These are phyloP conservation scores for Cercophora samala DNA, from an alignment of 495 filamentous ascomycete genomes.

Conservation along the genomic window DNA sequence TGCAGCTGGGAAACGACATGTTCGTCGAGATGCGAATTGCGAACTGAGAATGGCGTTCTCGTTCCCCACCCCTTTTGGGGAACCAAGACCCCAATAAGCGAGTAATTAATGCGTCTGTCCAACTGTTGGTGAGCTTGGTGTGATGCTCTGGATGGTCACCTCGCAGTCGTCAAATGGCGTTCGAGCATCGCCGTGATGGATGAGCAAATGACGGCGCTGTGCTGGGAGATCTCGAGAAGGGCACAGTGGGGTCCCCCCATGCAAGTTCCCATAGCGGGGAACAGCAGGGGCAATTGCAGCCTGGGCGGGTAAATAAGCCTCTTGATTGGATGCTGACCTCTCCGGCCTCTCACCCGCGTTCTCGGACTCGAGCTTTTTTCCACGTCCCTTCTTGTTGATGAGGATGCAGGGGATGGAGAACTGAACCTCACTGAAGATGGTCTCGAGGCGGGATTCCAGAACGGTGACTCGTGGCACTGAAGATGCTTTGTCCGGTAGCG, in stretches of 20 bases:
- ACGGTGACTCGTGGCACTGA: not conserved
- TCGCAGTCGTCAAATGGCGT: slow-evolving; percentile 16
- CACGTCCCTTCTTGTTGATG: not conserved
- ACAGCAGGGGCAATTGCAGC: slow-evolving; percentile 8
- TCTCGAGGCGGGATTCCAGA: slow-evolving; percentile 7
- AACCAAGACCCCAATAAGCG: slow-evolving; percentile 5
- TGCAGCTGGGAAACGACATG: slow-evolving; percentile 2
- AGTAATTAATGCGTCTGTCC: slow-evolving; percentile 12
- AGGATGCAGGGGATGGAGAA: not conserved
- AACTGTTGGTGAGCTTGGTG: slow-evolving; percentile 1
- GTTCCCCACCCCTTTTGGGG: not conserved
- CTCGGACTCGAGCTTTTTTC: slow-evolving; percentile 11
- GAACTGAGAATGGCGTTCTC: slow-evolving; percentile 17
- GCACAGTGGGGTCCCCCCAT: slow-evolving; percentile 8
- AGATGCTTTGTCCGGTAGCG: not conserved
- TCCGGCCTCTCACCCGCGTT: slow-evolving; percentile 17
- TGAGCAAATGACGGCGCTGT: not conserved
- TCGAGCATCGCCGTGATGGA: slow-evolving; percentile 12
- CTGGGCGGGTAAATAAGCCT: slow-evolving; percentile 24
- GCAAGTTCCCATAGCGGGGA: slow-evolving; percentile 9
- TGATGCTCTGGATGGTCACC: slow-evolving; percentile 8
- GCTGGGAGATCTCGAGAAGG: slow-evolving; percentile 5
- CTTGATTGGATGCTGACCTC: slow-evolving; percentile 20
- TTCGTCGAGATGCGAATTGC: slow-evolving; percentile 8
- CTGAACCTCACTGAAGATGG: slow-evolving; percentile 3